Percentiles rank a stretch among this genome's conserved stretches.
Evolutionary conservation across 495 filamentous ascomycete species (phyloP).

Genomic region (Astrothelium subdiscretum): DNA sequence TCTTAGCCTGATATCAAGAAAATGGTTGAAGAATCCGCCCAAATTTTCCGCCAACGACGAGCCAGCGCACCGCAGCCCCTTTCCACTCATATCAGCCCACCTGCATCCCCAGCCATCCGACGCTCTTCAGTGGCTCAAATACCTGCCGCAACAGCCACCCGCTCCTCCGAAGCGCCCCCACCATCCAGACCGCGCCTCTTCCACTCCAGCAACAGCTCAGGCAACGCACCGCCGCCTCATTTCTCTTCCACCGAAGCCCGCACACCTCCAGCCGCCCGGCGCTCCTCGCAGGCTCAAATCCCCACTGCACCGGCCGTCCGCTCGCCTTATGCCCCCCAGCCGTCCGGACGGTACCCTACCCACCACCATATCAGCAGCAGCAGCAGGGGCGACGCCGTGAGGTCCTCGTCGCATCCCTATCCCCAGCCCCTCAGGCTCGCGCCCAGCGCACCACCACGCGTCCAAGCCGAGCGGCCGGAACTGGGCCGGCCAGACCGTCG

Average conservation of each 20-base stretch:
- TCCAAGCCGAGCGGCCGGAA: neutral
- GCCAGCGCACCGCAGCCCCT: neutral
- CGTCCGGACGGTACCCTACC: no score
- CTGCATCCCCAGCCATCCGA: neutral
- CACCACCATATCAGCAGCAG: neutral
- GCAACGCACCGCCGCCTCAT: no score
- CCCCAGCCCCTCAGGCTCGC: neutral
- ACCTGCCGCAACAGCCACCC: neutral
- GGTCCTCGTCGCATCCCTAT: neutral
- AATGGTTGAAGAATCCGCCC: neutral
- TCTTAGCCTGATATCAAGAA: neutral
- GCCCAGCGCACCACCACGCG: neutral
- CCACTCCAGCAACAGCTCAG: no score
- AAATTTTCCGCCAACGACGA: neutral
- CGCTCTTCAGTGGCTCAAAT: neutral
- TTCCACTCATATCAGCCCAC: neutral
- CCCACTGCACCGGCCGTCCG: no score
- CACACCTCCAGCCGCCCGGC: no score
- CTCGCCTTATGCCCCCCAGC: no score
- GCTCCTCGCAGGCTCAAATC: no score
- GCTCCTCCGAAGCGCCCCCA: no score
- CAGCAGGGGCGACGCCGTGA: neutral
- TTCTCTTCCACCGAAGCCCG: no score
- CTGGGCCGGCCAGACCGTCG: neutral
- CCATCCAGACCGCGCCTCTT: no score